Conservation (phyloP, 169 alveolate genomes). For the Plasmodium ovale region DNA sequence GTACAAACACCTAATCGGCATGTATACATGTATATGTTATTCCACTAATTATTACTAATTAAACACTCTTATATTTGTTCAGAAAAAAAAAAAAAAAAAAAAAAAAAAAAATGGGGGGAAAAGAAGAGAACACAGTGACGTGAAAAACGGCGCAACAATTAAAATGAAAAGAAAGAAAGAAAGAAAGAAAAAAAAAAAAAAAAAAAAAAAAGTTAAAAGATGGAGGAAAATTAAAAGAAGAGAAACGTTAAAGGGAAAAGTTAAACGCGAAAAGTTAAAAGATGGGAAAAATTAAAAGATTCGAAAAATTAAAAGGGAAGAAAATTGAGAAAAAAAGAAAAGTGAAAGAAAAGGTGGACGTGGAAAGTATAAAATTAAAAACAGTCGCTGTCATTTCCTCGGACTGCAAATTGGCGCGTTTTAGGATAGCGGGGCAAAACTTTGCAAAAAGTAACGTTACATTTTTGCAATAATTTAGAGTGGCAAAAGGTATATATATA, state of each 20-base stretch:
- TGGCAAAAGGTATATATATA: too few species aligned
- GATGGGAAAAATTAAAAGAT: background rate
- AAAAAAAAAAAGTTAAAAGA: background rate
- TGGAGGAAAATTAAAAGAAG: background rate
- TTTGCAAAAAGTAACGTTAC: too few species aligned
- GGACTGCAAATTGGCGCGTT: too few species aligned
- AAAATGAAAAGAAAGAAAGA: background rate
- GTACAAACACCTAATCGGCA: background rate
- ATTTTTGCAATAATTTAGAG: too few species aligned
- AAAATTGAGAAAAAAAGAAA: too few species aligned
- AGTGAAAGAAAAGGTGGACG: too few species aligned
- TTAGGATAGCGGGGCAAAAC: too few species aligned
- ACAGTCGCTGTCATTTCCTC: too few species aligned
- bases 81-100: background rate
- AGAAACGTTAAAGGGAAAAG: background rate
- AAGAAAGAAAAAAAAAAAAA: background rate
- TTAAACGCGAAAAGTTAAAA: background rate
- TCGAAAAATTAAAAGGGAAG: too few species aligned
- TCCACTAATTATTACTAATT: too few species aligned
- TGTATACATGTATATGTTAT: background rate
- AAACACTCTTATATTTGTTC: too few species aligned
- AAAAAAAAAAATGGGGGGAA: background rate
- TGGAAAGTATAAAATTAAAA: too few species aligned
- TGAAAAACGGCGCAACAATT: background rate
- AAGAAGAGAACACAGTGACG: background rate